Base-by-base conservation (phyloP, 495 filamentous ascomycete species). In the Aspergillus conjunctus region DNA sequence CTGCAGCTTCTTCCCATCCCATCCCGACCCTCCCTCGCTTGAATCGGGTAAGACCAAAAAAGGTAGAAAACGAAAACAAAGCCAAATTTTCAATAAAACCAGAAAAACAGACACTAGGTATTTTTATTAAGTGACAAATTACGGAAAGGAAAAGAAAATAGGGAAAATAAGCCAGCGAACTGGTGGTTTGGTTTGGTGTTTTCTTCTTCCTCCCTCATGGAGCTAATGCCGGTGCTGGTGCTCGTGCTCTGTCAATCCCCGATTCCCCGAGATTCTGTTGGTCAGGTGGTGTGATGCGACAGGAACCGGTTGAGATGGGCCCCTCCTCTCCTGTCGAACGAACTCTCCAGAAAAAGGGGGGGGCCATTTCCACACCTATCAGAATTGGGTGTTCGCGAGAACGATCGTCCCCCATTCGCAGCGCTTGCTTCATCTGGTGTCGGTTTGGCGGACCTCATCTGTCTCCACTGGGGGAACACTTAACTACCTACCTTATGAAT, bases 211-310 rank as follows among this genome's bases (percentile, higher is more conserved):
- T 17, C n/a, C n/a, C n/a, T n/a, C n/a, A 9, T n/a, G 22, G 1
- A 32, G 10, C 45, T 49, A 31, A 9, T 32, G 30, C 21, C 21
- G 6, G 32, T 30, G 2, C 22, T 32, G 30, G 17, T 51, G 22
- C 48, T 21, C 14, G 49, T 51, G 49, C 49, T 30, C 7, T 10
- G n/a, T 15, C 11, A 11, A 31, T 20, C 49, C 26, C 11, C 12
- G 49, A 12, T n/a, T 30, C 45, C 20, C 10, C 20, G 45, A 17
- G 4, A 14, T 51, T 30, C 26, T 32, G 49, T 51, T 51, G 49
- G 49, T 51, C 30, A 51, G 30, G 49, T 51, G 49, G 49, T 51
- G 26, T 30, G 49, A 32, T 21, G 32, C 32, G 49, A 51, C 49
- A 51, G 49, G 30, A 51, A 51, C 49, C 21, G 22, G 30, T 51